Conservation (phyloP, 192 early-diverging fungal genomes). For the Lunasporangiospora selenospora region DNA sequence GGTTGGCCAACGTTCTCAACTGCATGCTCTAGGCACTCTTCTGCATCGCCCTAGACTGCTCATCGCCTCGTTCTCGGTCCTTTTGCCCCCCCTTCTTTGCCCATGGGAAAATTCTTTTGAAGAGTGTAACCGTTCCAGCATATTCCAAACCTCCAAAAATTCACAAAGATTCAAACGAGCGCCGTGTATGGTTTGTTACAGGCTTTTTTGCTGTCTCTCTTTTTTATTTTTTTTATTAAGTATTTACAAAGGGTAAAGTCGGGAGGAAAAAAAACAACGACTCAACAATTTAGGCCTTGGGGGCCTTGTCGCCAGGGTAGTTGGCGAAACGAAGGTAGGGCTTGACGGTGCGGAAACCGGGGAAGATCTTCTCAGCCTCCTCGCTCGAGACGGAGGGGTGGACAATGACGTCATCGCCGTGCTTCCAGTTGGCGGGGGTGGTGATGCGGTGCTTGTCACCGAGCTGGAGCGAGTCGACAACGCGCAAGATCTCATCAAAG, state of each 20-base stretch:
- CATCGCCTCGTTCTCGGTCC: no score
- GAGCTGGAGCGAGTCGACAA: conserved; percentile 92
- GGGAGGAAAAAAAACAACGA: background rate
- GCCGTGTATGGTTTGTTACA: no score
- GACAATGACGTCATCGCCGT: conserved; percentile 89
- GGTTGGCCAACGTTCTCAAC: no score
- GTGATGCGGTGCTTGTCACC: conserved; percentile 88
- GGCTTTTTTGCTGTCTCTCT: no score
- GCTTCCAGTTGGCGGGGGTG: conserved; percentile 95
- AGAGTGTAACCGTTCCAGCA: no score
- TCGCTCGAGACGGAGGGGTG: conserved; percentile 83
- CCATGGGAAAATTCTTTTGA: no score
- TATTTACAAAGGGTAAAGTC: background rate
- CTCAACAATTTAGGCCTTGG: conserved; percentile 1
- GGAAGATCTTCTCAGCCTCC: conserved; percentile 87
- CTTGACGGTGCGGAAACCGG: conserved; percentile 77
- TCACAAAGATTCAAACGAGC: no score
- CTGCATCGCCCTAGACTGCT: no score
- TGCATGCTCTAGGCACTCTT: no score
- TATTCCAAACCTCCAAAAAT: no score
- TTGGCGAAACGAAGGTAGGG: conserved; percentile 83
- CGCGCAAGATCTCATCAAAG: conserved; percentile 96
- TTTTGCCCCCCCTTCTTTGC: no score
- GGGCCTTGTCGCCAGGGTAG: conserved; percentile 45
- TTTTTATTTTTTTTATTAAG: no score